Conservation (phyloP, 2,329 filamentous ascomycete genomes). For the Pyrenophora teres region DNA sequence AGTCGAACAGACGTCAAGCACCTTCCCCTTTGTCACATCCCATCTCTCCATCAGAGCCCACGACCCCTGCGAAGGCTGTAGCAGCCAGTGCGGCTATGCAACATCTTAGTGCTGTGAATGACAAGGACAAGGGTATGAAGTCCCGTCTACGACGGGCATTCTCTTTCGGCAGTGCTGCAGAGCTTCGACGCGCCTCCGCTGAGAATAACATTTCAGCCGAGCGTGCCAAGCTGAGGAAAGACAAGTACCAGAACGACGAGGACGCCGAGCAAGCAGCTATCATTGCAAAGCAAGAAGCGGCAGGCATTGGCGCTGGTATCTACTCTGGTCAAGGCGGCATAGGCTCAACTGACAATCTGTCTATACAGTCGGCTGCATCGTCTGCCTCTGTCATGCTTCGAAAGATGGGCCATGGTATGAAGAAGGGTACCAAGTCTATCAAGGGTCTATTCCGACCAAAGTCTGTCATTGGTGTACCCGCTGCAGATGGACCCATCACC, state of each 20-base stretch:
- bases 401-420: conserved; percentile 99
- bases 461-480: conserved; percentile 78
- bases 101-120: conserved; percentile 84
- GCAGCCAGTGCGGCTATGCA: conserved; percentile 73
- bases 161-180: conserved; percentile 93
- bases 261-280: conserved; percentile 92
- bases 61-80: conserved; percentile 22
- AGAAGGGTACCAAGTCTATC: conserved; percentile 86
- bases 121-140: conserved; percentile 85
- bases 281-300: conserved; percentile 88
- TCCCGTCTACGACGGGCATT: conserved; percentile 87
- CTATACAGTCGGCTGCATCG: conserved; percentile 86
- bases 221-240: conserved; percentile 60
- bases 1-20: conserved; percentile 50
- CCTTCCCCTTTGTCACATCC: conserved; percentile 56
- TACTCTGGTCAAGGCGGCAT: conserved; percentile 88
- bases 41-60: conserved; percentile 44
- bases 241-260: conserved; percentile 62
- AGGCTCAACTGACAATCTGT: conserved; percentile 92
- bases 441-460: conserved; percentile 95
- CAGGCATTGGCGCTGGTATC: conserved; percentile 88
- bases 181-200: conserved; percentile 76
- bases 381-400: conserved; percentile 92
- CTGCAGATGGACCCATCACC: conserved; percentile 68
- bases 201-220: conserved; percentile 61